Percentiles rank a stretch among this genome's conserved stretches.
phyloP scores from a whole-genome alignment of 768 basidiomycete species.

The Dioszegia hungarica region DNA sequence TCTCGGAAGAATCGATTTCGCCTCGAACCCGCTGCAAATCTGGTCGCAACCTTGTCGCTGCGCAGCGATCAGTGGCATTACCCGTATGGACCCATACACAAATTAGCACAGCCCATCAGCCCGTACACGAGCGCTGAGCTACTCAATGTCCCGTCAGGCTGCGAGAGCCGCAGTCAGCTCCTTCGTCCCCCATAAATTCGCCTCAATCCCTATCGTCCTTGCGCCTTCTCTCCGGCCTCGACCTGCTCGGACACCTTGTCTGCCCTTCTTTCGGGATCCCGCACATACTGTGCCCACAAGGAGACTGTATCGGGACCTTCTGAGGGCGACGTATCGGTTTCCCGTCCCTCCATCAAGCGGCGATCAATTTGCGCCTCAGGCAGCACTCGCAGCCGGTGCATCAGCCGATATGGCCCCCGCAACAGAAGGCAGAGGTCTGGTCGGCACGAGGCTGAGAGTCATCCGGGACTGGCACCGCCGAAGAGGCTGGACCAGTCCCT shows the following conservation, averaged over 20 bases:
- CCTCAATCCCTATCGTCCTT: not conserved
- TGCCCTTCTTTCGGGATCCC: slow-evolving; percentile 13
- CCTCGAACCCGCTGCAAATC: too few species aligned
- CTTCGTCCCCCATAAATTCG: not conserved
- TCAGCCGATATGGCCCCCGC: not conserved
- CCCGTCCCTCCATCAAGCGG: too few species aligned
- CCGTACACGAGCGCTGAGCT: too few species aligned
- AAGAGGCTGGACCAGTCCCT: slow-evolving; percentile 12
- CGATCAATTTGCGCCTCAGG: too few species aligned
- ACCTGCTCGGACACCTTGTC: not conserved
- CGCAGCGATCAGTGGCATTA: too few species aligned
- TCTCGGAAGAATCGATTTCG: too few species aligned
- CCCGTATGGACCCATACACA: too few species aligned
- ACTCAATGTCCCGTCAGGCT: too few species aligned
- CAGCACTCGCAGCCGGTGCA: too few species aligned
- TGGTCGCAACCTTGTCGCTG: too few species aligned
- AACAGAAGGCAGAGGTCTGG: not conserved
- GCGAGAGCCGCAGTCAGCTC: not conserved
- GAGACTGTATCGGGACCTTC: slow-evolving; percentile 7
- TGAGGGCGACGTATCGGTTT: slow-evolving; percentile 6
- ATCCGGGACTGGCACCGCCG: not conserved
- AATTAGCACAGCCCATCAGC: too few species aligned
- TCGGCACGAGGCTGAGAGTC: not conserved
- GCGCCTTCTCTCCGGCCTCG: not conserved
- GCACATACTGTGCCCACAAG: slow-evolving; percentile 3